Conservation (phyloP, 805 yeast genomes). For the Saccharomycopsis sp. region DNA sequence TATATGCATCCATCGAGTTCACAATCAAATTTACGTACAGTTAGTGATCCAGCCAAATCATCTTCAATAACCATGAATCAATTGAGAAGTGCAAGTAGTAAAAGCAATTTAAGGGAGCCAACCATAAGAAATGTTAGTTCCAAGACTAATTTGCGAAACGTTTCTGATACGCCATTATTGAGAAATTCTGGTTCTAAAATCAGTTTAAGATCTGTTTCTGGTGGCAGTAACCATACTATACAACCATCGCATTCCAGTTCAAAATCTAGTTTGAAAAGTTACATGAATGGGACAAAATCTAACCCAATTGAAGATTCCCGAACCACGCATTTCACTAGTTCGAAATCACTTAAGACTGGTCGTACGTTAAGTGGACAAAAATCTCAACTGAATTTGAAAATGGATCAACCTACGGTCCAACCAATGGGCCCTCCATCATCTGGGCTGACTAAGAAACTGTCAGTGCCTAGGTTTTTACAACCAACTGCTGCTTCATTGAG, state of each 20-base stretch:
- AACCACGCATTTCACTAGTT: background rate
- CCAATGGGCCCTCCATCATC: too few relatives aligned
- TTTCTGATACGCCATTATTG: too few relatives aligned
- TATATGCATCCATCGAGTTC: too few relatives aligned
- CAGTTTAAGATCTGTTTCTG: background rate
- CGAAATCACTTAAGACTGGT: background rate
- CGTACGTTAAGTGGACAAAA: background rate
- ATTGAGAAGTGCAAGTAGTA: constrained; percentile 3
- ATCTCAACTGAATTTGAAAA: background rate
- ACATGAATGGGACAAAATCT: too few relatives aligned
- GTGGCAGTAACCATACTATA: background rate
- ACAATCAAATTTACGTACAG: too few relatives aligned
- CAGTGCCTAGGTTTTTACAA: constrained; percentile 15
- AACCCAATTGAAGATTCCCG: too few relatives aligned
- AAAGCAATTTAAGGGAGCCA: constrained; percentile 1
- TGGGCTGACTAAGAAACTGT: constrained; percentile 6
- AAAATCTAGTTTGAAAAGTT: too few relatives aligned
- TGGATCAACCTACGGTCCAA: background rate
- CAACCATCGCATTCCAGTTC: background rate
- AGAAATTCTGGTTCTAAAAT: background rate
- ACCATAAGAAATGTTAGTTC: background rate
- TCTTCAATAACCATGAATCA: background rate
- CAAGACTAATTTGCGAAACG: too few relatives aligned
- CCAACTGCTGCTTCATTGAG: constrained; percentile 19
- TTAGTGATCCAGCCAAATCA: too few relatives aligned